Conservation (phyloP, 2,329 filamentous ascomycete genomes). For the Cercospora sojina region DNA sequence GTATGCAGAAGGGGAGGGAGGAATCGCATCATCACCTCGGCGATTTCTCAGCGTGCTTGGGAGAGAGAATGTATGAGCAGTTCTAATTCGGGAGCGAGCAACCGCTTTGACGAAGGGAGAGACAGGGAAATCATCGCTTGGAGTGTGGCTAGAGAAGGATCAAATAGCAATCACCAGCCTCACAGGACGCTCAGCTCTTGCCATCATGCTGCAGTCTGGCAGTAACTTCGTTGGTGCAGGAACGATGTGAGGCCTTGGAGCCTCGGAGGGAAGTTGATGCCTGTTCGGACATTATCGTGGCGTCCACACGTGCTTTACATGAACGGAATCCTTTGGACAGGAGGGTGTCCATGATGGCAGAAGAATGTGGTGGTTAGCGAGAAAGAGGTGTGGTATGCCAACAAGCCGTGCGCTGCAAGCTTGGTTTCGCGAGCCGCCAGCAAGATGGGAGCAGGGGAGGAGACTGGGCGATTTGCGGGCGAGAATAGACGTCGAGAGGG, state of each 20-base stretch:
- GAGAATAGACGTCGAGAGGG: background rate
- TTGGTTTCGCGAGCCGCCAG: conserved; percentile 9
- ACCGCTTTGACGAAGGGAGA: background rate
- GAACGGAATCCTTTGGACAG: background rate
- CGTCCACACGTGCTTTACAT: background rate
- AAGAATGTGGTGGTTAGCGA: background rate
- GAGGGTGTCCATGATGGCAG: background rate
- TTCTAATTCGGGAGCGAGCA: background rate
- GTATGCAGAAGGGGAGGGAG: background rate
- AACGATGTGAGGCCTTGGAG: background rate
- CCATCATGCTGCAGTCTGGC: background rate
- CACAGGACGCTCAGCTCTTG: background rate
- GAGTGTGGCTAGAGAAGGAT: conserved; percentile 5
- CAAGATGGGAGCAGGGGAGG: background rate
- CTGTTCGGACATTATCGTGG: background rate
- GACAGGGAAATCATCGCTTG: background rate
- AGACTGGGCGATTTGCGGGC: background rate
- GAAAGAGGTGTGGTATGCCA: conserved; percentile 7
- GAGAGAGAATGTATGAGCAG: background rate
- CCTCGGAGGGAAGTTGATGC: background rate
- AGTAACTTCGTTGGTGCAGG: background rate
- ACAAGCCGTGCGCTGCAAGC: conserved; percentile 7
- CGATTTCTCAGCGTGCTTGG: background rate
- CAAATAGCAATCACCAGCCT: conserved; percentile 2
- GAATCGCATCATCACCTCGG: background rate